phyloP scores from a whole-genome alignment of 2,329 filamentous ascomycete genomes.

The Cladophialophora psammophila region DNA sequence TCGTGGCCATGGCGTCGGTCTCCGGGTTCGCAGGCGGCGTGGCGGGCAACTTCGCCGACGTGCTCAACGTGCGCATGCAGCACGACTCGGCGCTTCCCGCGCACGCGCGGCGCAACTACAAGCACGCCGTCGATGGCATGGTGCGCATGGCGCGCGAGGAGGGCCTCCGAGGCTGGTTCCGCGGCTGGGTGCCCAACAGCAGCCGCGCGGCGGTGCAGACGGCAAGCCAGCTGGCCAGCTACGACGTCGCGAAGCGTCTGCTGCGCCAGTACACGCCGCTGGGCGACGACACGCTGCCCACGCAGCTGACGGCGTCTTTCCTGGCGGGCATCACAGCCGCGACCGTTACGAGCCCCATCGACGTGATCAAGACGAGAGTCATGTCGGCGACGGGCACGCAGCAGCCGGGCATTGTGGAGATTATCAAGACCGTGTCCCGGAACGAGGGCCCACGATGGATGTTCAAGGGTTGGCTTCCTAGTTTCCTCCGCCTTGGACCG shows the following conservation, averaged over 20 bases:
- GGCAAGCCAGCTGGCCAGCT: slow-evolving; percentile 23
- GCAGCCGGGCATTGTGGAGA: slow-evolving; percentile 49
- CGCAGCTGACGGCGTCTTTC: slow-evolving; percentile 68
- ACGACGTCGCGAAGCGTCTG: slow-evolving; percentile 12
- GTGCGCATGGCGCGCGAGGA: slow-evolving; percentile 17
- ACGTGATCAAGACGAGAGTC: slow-evolving; percentile 86
- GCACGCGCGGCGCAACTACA: slow-evolving; percentile 12
- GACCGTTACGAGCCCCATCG: slow-evolving; percentile 81
- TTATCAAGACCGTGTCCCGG: slow-evolving; percentile 1
- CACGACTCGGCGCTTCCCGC: slow-evolving; percentile 13
- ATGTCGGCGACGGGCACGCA: slow-evolving; percentile 62
- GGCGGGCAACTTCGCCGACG: slow-evolving; percentile 23
- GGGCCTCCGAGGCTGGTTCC: slow-evolving; percentile 7
- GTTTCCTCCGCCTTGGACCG: slow-evolving; percentile 64
- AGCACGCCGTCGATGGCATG: slow-evolving; percentile 20
- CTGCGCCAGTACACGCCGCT: slow-evolving; percentile 49
- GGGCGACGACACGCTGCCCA: slow-evolving; percentile 59
- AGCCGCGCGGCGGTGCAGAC: slow-evolving; percentile 17
- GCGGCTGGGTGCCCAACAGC: slow-evolving; percentile 21
- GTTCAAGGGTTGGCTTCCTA: slow-evolving; percentile 22
- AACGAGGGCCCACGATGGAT: slow-evolving; percentile 14
- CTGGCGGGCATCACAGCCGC: slow-evolving; percentile 73
- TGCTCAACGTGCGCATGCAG: slow-evolving; percentile 23
- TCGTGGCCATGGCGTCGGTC: slow-evolving; percentile 1
- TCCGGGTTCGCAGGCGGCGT: slow-evolving; percentile 18